Base-by-base conservation (phyloP, 2,329 filamentous ascomycete genomes). In the Zasmidium citrigriseum region DNA sequence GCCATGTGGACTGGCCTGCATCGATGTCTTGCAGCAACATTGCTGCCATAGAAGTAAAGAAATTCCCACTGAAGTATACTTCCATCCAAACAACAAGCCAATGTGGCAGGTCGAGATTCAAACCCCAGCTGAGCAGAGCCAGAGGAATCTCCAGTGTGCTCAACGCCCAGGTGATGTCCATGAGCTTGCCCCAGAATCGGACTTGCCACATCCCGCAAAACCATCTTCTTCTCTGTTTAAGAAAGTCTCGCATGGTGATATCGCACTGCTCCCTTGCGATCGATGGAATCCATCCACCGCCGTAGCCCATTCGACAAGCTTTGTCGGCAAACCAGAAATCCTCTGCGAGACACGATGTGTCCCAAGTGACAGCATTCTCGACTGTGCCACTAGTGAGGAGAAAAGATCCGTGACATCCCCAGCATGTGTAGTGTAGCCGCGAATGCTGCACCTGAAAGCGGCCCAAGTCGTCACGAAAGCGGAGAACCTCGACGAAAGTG, bases 401-500 rank as follows among this genome's bases (percentile, higher is more conserved):
- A 18, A 52, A 52, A 22, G 47, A 52, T 7, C 54, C 47, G 24
- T 57, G 54, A 45, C 54, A 57, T 46, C 54, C 54, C 11, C 27
- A 57, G 38, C 52, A 25, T 16, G 54, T 51, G 11, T 51, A 44
- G 16, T 52, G 47, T 12, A 57, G 7, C 18, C 22, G 22, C 25
- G 47, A 34, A 23, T 57, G 48, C 46, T 51, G 46, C 2, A 46
- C 7, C n/a, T 57, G 46, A 24, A 57, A 57, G 27, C 47, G 47
- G n/a, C 25, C 47, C 11, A 52, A 41, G 22, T 57, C 47, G 10
- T 57, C 47, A 27, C 54, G 54, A 24, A 52, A 57, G 47, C 54
- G 54, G 16, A 46, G 38, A n/a, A 57, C 45, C 34, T 57, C 54
- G 21, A 38, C 54, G 34, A 57, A 57, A 16, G 54, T 57, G 16